Base-by-base conservation (phyloP, 2,329 filamentous ascomycete genomes). In the Claviceps arundinis region DNA sequence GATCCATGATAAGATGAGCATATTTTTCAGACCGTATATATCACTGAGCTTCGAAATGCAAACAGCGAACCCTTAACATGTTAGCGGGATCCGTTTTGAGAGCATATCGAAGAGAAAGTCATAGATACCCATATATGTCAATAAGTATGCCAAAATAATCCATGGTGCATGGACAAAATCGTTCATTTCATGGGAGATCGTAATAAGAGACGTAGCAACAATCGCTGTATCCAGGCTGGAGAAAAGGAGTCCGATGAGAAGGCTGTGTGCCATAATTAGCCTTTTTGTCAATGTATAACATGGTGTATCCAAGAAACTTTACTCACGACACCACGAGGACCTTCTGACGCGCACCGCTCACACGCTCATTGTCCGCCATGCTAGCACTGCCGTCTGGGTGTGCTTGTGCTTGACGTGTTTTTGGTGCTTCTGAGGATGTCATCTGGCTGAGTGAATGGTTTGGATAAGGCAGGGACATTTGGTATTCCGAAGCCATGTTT, bases 21-120 rank as follows among this genome's bases (percentile, higher is more conserved):
- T 66, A 58, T 74, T 69, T 51, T 69, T 69, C 30, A 76, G 71
- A n/a, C 78, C 78, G 51, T 78, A 80, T 17, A 81, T 75, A 58
- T 81, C 77, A 57, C 77, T 80, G 41, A 79, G 62, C 56, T 78
- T 80, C n/a, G 78, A 76, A 54, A 78, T 75, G 48, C 73, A 72
- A 30, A 80, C 72, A 3, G 77, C 74, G 48, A 79, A 78, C n/a
- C 76, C 74, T 77, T 16, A 4, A 9, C 1, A 47, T 37, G 47
- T 52, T 13, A 56, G 56, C 55, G 57, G n/a, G 11, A 17, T 43
- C 30, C 19, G 19, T 26, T 14, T 16, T 13, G 4, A 41, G 22
- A 24, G 19, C 7, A n/a, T 16, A 41, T 19, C 17, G 45, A 24
- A 47, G 11, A 38, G 4, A 17, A 26, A 43, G 19, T 38, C 43